phyloP scores from a whole-genome alignment of 768 basidiomycete species.

The Chalciporus piperatus region DNA sequence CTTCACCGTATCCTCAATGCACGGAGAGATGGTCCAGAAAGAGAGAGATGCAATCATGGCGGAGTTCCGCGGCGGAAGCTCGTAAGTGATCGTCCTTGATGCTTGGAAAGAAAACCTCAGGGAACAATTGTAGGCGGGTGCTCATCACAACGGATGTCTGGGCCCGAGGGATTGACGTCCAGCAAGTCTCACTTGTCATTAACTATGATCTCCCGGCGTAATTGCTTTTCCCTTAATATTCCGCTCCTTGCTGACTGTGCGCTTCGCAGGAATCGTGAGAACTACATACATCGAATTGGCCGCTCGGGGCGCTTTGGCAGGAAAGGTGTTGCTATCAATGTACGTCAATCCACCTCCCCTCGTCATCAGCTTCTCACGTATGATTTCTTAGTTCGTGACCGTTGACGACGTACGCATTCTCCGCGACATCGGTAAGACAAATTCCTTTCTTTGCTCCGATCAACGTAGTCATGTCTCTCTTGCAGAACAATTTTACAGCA shows the following conservation, averaged over 20 bases:
- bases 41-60: conserved; percentile 96
- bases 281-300: conserved; percentile 99
- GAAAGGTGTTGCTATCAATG: conserved; percentile 99
- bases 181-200: conserved; percentile 95
- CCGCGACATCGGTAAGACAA: conserved; percentile 84
- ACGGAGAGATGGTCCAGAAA: conserved; percentile 95
- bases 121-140: conserved; percentile 61
- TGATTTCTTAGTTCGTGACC: conserved; percentile 70
- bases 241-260: conserved; percentile 10
- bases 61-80: conserved; percentile 91
- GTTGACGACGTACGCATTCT: conserved; percentile 95
- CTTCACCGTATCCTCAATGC: conserved; percentile 96
- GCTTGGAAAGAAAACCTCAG: conserved; percentile 4
- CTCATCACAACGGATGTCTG: conserved; percentile 96
- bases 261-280: conserved; percentile 81
- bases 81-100: conserved; percentile 47
- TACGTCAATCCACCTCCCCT: conserved; percentile 37
- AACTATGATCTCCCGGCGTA: conserved; percentile 96
- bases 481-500: conserved; percentile 93
- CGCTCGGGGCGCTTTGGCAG: conserved; percentile 98
- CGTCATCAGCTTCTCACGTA: conserved; percentile 13
- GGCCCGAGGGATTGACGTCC: conserved; percentile 98
- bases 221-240: conserved; percentile 24
- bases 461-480: conserved; percentile 10
- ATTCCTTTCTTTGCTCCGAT: neutral